Percentiles rank a stretch among this genome's conserved stretches.
These are phyloP conservation scores for Russula emetica DNA, from an alignment of 768 basidiomycete species.

Conservation along the genomic window DNA sequence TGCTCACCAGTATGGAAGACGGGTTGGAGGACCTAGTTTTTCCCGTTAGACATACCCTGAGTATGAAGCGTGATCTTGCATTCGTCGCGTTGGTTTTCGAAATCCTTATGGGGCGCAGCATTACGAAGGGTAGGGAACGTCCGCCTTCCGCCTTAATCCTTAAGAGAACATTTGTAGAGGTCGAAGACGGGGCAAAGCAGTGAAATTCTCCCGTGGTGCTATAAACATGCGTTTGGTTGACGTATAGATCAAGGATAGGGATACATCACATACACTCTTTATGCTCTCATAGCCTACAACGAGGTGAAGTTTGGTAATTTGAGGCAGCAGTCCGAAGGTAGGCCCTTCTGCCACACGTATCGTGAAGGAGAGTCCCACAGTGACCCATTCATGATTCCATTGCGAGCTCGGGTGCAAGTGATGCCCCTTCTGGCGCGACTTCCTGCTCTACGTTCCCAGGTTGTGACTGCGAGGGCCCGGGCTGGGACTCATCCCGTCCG, in stretches of 20 bases:
- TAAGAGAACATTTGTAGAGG: background rate
- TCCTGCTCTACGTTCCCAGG: background rate
- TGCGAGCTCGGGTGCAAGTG: background rate
- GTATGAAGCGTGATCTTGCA: background rate
- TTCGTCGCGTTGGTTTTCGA: background rate
- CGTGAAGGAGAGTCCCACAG: background rate
- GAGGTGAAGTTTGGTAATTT: background rate
- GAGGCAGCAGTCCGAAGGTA: background rate
- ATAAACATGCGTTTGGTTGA: background rate
- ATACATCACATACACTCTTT: background rate
- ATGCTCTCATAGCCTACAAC: background rate
- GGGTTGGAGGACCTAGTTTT: too few species aligned
- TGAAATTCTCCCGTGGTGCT: background rate
- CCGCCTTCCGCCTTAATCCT: background rate
- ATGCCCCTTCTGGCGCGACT: background rate
- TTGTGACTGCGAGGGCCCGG: background rate
- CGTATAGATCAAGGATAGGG: background rate
- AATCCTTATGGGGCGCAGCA: background rate
- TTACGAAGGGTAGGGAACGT: background rate
- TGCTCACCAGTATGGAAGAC: background rate
- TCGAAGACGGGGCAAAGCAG: background rate
- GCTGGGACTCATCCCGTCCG: background rate
- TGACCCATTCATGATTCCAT: constrained; percentile 8
- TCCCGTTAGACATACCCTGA: too few species aligned
- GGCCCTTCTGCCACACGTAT: background rate